Conservation (phyloP, 768 basidiomycete species). For the Mrakia gelida region DNA sequence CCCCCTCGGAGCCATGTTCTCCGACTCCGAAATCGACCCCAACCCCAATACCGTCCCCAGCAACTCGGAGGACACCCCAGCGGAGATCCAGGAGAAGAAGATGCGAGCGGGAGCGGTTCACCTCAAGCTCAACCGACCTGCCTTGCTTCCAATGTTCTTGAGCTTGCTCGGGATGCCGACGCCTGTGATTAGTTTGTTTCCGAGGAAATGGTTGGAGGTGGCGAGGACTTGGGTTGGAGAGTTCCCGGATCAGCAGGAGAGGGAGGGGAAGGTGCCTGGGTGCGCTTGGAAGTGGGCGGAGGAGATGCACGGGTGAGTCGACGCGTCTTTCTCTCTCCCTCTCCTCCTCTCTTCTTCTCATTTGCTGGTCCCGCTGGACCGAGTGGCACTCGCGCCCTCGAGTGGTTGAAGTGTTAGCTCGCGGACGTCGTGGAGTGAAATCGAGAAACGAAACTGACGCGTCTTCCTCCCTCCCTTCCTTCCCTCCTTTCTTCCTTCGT, state of each 20-base stretch:
- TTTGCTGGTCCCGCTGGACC: too few relatives aligned
- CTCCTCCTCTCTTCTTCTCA: too few relatives aligned
- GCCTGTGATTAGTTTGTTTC: neutral
- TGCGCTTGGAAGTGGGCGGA: slow-evolving; percentile 25
- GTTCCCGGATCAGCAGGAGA: slow-evolving; percentile 25
- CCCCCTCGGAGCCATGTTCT: slow-evolving; percentile 1
- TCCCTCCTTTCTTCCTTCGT: too few relatives aligned
- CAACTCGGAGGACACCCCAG: neutral
- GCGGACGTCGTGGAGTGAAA: too few relatives aligned
- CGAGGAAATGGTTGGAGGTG: slow-evolving; percentile 11
- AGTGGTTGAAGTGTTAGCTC: neutral
- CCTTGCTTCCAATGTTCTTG: neutral
- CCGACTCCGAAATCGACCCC: neutral
- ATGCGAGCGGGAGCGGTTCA: neutral
- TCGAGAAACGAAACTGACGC: neutral
- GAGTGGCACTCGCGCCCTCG: too few relatives aligned
- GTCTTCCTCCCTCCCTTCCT: neutral
- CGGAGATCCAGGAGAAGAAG: too few relatives aligned
- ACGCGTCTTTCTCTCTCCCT: too few relatives aligned
- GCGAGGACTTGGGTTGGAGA: neutral
- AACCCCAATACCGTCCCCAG: neutral
- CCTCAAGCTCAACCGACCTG: neutral
- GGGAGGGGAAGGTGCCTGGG: slow-evolving; percentile 11
- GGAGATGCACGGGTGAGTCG: slow-evolving; percentile 27
- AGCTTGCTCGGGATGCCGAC: slow-evolving; percentile 7